Conservation (phyloP, 1,139 yeast species). For the Candida anutae region DNA sequence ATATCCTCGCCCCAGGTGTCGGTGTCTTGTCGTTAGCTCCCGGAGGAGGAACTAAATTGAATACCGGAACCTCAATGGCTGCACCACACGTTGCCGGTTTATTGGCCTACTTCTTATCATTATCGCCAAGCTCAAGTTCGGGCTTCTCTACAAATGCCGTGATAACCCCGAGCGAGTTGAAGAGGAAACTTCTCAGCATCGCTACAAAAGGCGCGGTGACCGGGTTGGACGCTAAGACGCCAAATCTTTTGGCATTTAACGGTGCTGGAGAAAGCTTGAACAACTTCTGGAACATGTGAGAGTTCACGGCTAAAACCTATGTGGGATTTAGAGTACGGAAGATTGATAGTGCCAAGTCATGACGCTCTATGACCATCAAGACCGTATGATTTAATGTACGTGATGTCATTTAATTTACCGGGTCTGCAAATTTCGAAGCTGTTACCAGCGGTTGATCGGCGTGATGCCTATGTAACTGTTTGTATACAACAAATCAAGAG, state of each 20-base stretch:
- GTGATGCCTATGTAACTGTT: too few relatives aligned
- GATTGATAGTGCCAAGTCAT: too few relatives aligned
- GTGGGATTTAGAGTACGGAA: not conserved
- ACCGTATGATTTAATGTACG: too few relatives aligned
- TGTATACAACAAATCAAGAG: too few relatives aligned
- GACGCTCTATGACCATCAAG: too few relatives aligned
- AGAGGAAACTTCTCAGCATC: constrained; percentile 27
- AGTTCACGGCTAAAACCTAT: too few relatives aligned
- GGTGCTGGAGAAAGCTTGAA: constrained; percentile 18
- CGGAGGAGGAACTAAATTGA: constrained; percentile 24
- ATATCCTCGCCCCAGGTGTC: constrained; percentile 39
- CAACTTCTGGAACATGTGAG: constrained; percentile 17
- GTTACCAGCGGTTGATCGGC: too few relatives aligned
- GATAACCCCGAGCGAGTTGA: constrained; percentile 27
- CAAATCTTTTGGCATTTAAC: constrained; percentile 18
- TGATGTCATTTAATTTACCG: too few relatives aligned
- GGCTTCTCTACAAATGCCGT: constrained; percentile 18
- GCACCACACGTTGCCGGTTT: constrained; percentile 38
- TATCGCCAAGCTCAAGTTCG: constrained; percentile 31
- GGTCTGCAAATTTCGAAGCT: too few relatives aligned
- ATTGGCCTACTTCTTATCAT: constrained; percentile 32
- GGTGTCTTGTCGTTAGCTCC: constrained; percentile 32
- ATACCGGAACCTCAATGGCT: constrained; percentile 43
- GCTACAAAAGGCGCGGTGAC: constrained; percentile 27
- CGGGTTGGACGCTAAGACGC: constrained; percentile 14